A percentile compares a stretch with the other conserved stretches of the same genome.
Evolutionary conservation across 352 stramenopile species (phyloP).

Genomic region (Pythium apleroticum): DNA sequence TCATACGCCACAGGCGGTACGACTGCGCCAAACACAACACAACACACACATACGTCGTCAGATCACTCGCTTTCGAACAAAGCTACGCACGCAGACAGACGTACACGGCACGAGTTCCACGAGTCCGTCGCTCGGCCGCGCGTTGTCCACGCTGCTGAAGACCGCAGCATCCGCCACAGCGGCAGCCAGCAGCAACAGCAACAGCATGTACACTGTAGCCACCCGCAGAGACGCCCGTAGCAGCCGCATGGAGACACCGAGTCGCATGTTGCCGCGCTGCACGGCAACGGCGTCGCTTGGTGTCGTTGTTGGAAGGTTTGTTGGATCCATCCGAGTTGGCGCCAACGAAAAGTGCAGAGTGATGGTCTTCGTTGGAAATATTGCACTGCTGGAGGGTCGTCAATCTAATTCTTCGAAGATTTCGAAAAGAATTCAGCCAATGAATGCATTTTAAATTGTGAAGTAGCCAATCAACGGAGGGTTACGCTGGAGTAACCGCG

Average conservation of each 20-base stretch:
- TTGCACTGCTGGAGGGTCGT: constrained; percentile 6
- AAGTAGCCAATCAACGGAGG: background rate
- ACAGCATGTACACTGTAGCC: background rate
- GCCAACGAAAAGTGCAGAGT: background rate
- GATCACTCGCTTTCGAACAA: background rate
- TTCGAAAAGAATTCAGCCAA: background rate
- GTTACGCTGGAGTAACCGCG: background rate
- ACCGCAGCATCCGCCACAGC: constrained; percentile 15
- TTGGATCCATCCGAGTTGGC: background rate
- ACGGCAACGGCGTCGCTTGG: background rate
- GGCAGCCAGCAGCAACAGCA: background rate
- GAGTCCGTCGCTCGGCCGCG: constrained; percentile 18
- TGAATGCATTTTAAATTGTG: too few relatives aligned
- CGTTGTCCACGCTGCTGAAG: constrained; percentile 19
- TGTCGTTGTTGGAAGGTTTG: background rate
- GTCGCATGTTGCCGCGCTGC: background rate
- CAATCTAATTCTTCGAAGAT: constrained; percentile 2
- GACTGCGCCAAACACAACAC: constrained; percentile 35
- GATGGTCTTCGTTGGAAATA: background rate
- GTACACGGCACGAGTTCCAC: constrained; percentile 32
- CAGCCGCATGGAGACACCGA: background rate
- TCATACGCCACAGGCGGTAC: constrained; percentile 50
- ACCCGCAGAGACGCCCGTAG: background rate
- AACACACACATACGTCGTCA: background rate
- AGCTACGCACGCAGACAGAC: background rate